Conservation (phyloP, 176 grass and related monocot genomes). For the Raddia distichophylla region DNA sequence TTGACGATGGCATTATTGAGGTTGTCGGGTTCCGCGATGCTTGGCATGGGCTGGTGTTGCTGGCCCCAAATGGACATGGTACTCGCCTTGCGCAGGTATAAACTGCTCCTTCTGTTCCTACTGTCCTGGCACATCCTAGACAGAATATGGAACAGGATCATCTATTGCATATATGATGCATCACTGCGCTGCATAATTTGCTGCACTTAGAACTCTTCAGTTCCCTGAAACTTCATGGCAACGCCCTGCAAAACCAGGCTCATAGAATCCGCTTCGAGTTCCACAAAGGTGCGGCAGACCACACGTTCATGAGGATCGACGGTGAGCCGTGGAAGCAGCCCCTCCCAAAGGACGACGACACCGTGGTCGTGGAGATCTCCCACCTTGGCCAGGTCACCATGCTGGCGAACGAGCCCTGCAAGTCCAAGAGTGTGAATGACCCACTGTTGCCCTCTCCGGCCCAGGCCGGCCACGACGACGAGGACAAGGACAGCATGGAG, state of each 20-base stretch:
- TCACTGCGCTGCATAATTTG: too few species aligned
- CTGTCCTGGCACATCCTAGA: background rate
- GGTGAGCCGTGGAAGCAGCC: conserved; percentile 98
- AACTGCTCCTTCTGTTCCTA: background rate
- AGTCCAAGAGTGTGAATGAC: conserved; percentile 56
- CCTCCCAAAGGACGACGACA: conserved; percentile 64
- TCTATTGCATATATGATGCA: background rate
- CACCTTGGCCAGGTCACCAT: conserved; percentile 76
- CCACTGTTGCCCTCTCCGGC: background rate
- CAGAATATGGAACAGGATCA: background rate
- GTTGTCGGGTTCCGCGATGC: conserved; percentile 91
- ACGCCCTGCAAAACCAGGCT: conserved; percentile 44
- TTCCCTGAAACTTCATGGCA: background rate
- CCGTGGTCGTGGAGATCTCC: conserved; percentile 76
- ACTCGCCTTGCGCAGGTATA: conserved; percentile 82
- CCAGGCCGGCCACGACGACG: conserved; percentile 8
- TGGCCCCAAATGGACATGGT: conserved; percentile 88
- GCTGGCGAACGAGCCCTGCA: conserved; percentile 69
- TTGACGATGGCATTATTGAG: conserved; percentile 81
- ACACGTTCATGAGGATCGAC: conserved; percentile 88
- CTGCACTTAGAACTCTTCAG: too few species aligned
- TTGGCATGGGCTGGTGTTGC: conserved; percentile 83
- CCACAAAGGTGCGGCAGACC: conserved; percentile 56
- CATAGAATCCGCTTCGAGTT: conserved; percentile 82
- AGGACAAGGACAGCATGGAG: conserved; percentile 18